Base-by-base conservation (phyloP, 257 asterid genomes). In the Verbascum thapsus region DNA sequence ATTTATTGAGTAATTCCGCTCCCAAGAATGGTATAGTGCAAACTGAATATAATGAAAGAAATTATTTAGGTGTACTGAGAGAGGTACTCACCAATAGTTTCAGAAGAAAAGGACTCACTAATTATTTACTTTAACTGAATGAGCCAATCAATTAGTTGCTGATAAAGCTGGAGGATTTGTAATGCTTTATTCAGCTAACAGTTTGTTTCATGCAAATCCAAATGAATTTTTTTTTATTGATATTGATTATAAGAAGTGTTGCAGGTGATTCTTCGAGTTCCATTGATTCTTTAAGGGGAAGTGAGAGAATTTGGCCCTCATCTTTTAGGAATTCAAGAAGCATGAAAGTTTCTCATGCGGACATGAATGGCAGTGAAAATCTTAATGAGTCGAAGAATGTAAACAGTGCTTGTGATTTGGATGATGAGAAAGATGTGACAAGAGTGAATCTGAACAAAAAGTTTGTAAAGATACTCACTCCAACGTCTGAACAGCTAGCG, bases 401-500 rank as follows among this genome's bases (percentile, higher is more conserved):
- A 34, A 65, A 64, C 26, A 73, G 63, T 58, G 32, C 71, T 37
- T 56, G 56, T 62, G 76, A 59, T 17, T 60, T 57, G 51, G 77
- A 78, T 58, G 81, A 43, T 48, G 76, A 15, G 54, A 72, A 66
- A 35, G 79, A 68, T 67, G 71, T 49, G 51, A 37, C 69, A 32
- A 80, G 78, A 67, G 72, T 60, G 64, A 85, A 79, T 63, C 71
- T 50, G 53, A 70, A 64, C 39, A 83, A 78, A 87, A 84, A 71
- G 74, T 76, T 70, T 49, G 71, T 80, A 53, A 80, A 67, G 74
- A 76, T 75, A 38, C 76, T 69, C 61, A 72, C 74, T 69, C 99
- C 99, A 53, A 84, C 90, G 34, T 79, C 97, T 65, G 88, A 90
- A 62, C 92, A 94, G 64, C 69, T 94, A 68, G 86, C 88, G 26